phyloP scores from a whole-genome alignment of 2,329 filamentous ascomycete species.

The Aspergillus fischeri region DNA sequence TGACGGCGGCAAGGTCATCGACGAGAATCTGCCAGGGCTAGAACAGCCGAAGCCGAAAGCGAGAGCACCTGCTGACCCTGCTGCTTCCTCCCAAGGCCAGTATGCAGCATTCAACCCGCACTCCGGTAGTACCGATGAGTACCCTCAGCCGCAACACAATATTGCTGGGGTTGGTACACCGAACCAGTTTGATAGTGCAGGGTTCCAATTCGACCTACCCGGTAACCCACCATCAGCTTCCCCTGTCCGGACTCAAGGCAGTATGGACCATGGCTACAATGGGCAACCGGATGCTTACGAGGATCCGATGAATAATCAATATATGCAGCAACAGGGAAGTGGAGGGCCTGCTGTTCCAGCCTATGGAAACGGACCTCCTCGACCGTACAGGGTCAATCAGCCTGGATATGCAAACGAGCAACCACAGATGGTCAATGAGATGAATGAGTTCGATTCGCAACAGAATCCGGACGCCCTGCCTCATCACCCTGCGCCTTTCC shows the following conservation, averaged over 20 bases:
- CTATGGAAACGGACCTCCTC: conserved; percentile 18
- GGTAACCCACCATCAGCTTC: conserved; percentile 13
- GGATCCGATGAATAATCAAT: conserved; percentile 13
- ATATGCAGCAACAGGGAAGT: conserved; percentile 11
- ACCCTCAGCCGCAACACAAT: conserved; percentile 47
- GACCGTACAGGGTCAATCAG: conserved; percentile 19
- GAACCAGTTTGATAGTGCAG: conserved; percentile 44
- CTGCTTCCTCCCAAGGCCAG: conserved; percentile 18
- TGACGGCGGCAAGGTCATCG: conserved; percentile 24
- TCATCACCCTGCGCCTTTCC: conserved; percentile 52
- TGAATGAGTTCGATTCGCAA: conserved; percentile 18
- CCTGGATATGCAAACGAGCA: conserved; percentile 17
- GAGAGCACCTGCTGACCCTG: conserved; percentile 20
- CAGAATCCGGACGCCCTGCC: conserved; percentile 54
- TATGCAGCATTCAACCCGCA: conserved; percentile 36
- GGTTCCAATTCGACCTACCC: conserved; percentile 71
- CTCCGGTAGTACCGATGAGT: conserved; percentile 21
- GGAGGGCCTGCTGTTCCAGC: conserved; percentile 8
- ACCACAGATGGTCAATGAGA: conserved; percentile 8
- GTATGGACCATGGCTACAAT: conserved; percentile 18
- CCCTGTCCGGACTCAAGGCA: conserved; percentile 11
- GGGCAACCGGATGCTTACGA: conserved; percentile 18
- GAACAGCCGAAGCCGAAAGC: conserved; percentile 27
- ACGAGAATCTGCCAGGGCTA: conserved; percentile 32
- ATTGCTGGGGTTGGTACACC: conserved; percentile 24